Conservation (phyloP, 208 protist genomes). For the Wallacemonas rigidus region DNA sequence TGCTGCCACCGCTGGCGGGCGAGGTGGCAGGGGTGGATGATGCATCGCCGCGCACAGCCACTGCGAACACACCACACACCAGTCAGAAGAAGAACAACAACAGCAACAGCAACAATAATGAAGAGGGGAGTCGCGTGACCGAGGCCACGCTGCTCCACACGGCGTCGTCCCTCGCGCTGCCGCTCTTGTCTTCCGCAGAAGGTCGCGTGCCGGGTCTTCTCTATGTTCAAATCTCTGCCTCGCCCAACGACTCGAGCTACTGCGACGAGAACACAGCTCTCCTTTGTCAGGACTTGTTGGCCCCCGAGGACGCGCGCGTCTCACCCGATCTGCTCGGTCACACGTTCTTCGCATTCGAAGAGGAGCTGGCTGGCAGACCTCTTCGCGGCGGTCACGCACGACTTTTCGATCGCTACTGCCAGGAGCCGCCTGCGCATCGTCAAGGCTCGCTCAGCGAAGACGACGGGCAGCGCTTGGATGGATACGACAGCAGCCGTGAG, state of each 20-base stretch:
- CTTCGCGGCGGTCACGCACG: conserved; percentile 5
- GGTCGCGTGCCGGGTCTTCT: conserved; percentile 33
- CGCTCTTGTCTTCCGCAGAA: conserved; percentile 6
- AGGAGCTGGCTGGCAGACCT: conserved; percentile 5
- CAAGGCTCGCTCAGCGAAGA: not conserved
- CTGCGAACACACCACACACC: too few species aligned
- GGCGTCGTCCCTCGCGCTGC: not conserved
- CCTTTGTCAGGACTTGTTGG: not conserved
- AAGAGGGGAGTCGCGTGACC: not conserved
- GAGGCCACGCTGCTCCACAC: not conserved
- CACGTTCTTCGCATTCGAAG: conserved; percentile 2
- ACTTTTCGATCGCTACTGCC: not conserved
- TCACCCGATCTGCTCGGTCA: not conserved
- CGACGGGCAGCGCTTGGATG: not conserved
- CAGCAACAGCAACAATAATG: not conserved
- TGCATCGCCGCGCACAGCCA: too few species aligned
- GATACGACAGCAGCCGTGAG: not conserved
- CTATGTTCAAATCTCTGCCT: conserved; percentile 48
- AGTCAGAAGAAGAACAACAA: not conserved
- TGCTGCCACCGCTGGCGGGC: not conserved
- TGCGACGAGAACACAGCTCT: conserved; percentile 11
- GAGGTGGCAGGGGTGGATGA: not conserved
- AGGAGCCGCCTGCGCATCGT: conserved; percentile 7
- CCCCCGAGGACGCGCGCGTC: not conserved
- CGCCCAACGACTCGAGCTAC: conserved; percentile 33